Evolutionary conservation across 2,329 filamentous ascomycete species (phyloP).

Genomic region (Cytospora paraplurivora): DNA sequence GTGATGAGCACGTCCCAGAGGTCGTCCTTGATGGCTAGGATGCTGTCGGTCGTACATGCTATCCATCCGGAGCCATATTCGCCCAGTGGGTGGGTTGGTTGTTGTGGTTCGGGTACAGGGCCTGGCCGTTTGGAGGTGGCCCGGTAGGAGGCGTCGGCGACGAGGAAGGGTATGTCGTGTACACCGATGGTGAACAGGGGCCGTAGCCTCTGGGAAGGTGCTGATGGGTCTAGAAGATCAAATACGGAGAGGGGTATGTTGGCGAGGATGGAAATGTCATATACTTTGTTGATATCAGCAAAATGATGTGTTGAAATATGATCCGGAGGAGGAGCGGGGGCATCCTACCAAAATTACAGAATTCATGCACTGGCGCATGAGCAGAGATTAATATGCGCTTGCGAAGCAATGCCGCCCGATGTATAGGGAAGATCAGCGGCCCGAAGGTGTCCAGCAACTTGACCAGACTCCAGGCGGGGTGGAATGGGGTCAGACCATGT

Average conservation of each 20-base stretch:
- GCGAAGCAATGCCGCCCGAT: constrained; percentile 81
- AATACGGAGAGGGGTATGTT: constrained; percentile 78
- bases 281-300: constrained; percentile 57
- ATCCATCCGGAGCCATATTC: constrained; percentile 73
- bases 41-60: constrained; percentile 93
- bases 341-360: constrained; percentile 82
- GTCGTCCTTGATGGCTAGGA: constrained; percentile 80
- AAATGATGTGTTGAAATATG: not conserved
- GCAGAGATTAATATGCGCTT: constrained; percentile 87
- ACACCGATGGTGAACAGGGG: constrained; percentile 93
- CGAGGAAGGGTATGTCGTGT: constrained; percentile 83
- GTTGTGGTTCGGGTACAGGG: constrained; percentile 24
- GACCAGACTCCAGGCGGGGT: constrained; percentile 83
- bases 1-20: constrained; percentile 90
- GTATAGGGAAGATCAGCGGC: constrained; percentile 87
- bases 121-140: constrained; percentile 42
- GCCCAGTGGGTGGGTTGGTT: constrained; percentile 38
- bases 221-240: constrained; percentile 66
- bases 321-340: not conserved
- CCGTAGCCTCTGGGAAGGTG: constrained; percentile 66
- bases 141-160: constrained; percentile 53
- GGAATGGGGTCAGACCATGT: constrained; percentile 72
- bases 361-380: constrained; percentile 79
- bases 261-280: constrained; percentile 89
- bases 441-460: constrained; percentile 81